Base-by-base conservation (phyloP, 768 basidiomycete genomes). In the Pholiota microspora region DNA sequence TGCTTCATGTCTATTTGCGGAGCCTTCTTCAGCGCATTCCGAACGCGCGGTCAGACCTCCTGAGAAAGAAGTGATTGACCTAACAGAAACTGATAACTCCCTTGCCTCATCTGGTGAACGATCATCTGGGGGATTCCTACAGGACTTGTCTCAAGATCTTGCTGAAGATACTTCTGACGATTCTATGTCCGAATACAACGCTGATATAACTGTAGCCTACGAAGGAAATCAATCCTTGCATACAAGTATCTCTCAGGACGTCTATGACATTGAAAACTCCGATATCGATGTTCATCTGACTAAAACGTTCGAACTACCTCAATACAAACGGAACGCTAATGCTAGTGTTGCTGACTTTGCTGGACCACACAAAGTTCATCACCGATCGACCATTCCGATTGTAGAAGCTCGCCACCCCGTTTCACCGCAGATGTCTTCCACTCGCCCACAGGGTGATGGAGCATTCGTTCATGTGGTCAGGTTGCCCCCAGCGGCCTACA, bases 401-500 rank as follows among this genome's bases (percentile, higher is more conserved):
- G 21, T 16, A 42, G 40, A 18, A 42, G 40, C 7, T 42, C 40
- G 5, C 3, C 40, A 42, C 7, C n/a, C 18, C 40, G 8, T 42
- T 23, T 42, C 40, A 2, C 40, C 40, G 21, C 9, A 10, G n/a
- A 21, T 42, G n/a, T 16, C 16, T 42, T 42, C n/a, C 18, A n/a
- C 40, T 21, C 40, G 40, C 12, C 21, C 23, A 15, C 16, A 18
- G 35, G 24, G 3, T 23, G 42, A 34, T 46, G 29, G 25, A 21
- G 28, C 40, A 23, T 23, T 36, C 36, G 49, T 46, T 13, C 36
- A 51, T 32, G 34, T 40, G 32, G 38, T 49, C 29, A 34, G n/a
- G n/a, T 25, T 63, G 24, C 70, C 68, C 2, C 58, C 50, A 31
- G 54, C 64, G 4, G 63, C 69, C 10, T 56, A 64, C 53, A 67